These are phyloP conservation scores for Ploettnerulaceae sp. DNA, from an alignment of 2,329 filamentous ascomycete genomes.

Conservation along the genomic window DNA sequence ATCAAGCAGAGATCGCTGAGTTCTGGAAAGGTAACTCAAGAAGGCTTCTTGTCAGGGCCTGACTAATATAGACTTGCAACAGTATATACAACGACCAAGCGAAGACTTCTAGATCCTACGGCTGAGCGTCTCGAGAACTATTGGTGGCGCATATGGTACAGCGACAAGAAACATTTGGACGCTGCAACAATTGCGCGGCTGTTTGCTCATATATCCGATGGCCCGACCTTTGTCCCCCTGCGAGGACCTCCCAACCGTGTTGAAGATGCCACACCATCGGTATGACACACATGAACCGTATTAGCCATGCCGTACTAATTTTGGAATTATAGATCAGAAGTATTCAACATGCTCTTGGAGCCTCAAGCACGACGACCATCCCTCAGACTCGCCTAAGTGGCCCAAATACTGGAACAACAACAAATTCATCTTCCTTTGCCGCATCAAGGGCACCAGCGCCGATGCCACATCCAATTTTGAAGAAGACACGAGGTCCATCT, in stretches of 20 bases:
- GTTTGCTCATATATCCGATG: constrained; percentile 54
- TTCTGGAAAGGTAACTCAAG: constrained; percentile 50
- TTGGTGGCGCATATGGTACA: constrained; percentile 63
- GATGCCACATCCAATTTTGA: constrained; percentile 51
- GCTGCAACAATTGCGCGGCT: constrained; percentile 50
- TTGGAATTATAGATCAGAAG: constrained; percentile 22
- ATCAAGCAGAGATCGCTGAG: constrained; percentile 48
- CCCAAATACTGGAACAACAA: constrained; percentile 14
- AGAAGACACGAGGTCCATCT: constrained; percentile 52
- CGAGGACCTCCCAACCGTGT: constrained; percentile 49
- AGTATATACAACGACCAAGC: constrained; percentile 59
- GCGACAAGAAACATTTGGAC: constrained; percentile 42
- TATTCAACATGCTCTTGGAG: constrained; percentile 18
- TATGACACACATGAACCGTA: constrained; percentile 33
- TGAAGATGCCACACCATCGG: constrained; percentile 42
- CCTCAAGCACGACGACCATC: constrained; percentile 24
- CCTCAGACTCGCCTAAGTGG: constrained; percentile 14
- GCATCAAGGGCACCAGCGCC: constrained; percentile 37
- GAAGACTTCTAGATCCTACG: constrained; percentile 56
- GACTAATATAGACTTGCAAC: constrained; percentile 19
- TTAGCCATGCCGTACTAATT: constrained; percentile 24
- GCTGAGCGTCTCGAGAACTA: constrained; percentile 59
- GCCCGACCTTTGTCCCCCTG: constrained; percentile 53
- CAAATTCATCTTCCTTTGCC: constrained; percentile 14
- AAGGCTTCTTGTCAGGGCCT: not conserved